Evolutionary conservation across 2,329 filamentous ascomycete genomes (phyloP).

Genomic region (Didymella pomorum): DNA sequence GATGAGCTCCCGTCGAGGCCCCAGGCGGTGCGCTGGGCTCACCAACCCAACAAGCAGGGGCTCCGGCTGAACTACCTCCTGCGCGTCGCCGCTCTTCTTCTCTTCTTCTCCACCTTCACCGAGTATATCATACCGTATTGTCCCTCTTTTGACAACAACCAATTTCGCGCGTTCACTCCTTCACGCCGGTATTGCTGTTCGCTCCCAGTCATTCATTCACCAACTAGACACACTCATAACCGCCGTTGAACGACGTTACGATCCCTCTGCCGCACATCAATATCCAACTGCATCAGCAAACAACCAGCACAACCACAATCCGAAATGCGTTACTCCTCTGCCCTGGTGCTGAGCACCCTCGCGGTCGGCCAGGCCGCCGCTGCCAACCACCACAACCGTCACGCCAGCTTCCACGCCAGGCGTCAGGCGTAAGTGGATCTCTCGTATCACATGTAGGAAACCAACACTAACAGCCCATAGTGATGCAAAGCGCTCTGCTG

Average conservation of each 20-base stretch:
- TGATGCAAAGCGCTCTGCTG: conserved; percentile 41
- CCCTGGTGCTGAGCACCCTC: conserved; percentile 49
- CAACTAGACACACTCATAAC: conserved; percentile 18
- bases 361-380: conserved; percentile 48
- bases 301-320: conserved; percentile 13
- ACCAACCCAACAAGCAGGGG: conserved; percentile 25
- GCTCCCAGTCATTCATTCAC: conserved; percentile 43
- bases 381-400: conserved; percentile 41
- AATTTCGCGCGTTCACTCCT: conserved; percentile 51
- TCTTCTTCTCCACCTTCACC: conserved; percentile 38
- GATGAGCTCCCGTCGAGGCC: conserved; percentile 36
- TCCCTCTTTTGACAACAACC: conserved; percentile 37
- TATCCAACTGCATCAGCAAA: conserved; percentile 17
- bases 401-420: conserved; percentile 49
- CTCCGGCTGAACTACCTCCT: conserved; percentile 32
- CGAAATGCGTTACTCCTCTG: conserved; percentile 49
- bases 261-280: conserved; percentile 25
- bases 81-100: conserved; percentile 36
- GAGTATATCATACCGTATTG: conserved; percentile 35
- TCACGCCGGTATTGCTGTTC: conserved; percentile 44
- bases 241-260: conserved; percentile 42
- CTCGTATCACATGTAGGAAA: neutral
- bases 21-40: conserved; percentile 21
- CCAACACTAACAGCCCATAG: conserved; percentile 19
- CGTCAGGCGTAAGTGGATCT: conserved; percentile 41